Evolutionary conservation across 768 basidiomycete genomes (phyloP).

Genomic region (Calocera cornea): DNA sequence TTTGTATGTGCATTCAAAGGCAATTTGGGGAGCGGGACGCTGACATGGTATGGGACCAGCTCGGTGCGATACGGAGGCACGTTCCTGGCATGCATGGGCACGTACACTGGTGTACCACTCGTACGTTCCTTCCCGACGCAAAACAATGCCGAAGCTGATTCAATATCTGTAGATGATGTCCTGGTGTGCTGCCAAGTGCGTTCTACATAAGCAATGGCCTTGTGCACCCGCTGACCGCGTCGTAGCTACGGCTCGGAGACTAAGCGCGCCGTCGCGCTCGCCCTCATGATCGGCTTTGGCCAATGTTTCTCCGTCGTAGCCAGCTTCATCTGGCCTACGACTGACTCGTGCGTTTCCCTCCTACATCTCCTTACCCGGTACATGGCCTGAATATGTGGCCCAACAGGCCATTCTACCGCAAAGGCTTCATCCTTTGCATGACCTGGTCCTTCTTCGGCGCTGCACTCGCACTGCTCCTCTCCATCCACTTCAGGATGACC

Average conservation of each 20-base stretch:
- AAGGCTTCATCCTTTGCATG: neutral
- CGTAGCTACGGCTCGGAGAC: slow-evolving; percentile 69
- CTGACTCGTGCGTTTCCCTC: neutral
- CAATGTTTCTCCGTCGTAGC: slow-evolving; percentile 31
- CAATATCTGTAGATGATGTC: neutral
- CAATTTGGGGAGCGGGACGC: slow-evolving; percentile 29
- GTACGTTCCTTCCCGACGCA: slow-evolving; percentile 17
- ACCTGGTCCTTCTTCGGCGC: neutral
- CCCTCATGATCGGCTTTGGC: slow-evolving; percentile 67
- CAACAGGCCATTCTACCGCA: neutral
- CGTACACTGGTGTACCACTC: slow-evolving; percentile 61
- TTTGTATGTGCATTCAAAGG: neutral
- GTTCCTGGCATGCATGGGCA: slow-evolving; percentile 63
- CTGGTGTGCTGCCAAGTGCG: neutral
- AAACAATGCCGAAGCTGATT: neutral
- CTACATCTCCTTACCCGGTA: neutral
- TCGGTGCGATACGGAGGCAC: slow-evolving; percentile 61
- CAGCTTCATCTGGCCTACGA: slow-evolving; percentile 5
- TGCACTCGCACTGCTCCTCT: neutral
- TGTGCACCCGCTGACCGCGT: slow-evolving; percentile 14
- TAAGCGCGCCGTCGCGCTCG: slow-evolving; percentile 61
- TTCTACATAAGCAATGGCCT: neutral
- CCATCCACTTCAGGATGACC: neutral
- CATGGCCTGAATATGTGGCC: too few relatives aligned
- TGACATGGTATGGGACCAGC: slow-evolving; percentile 38